These are phyloP conservation scores for Solanum virginianum DNA, from an alignment of 257 asterid species.

Conservation along the genomic window DNA sequence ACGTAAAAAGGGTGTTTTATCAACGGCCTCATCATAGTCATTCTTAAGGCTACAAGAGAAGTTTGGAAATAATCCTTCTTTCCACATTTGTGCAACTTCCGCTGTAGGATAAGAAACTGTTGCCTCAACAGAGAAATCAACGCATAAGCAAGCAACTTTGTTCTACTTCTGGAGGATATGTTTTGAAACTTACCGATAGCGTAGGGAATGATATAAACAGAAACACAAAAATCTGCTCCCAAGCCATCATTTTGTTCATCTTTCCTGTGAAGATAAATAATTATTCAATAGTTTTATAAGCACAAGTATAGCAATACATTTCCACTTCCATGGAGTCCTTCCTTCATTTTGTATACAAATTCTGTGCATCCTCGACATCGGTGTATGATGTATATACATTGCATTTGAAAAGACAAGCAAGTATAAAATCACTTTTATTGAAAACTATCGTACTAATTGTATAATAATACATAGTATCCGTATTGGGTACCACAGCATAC, in stretches of 20 bases:
- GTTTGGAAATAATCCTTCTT: not conserved
- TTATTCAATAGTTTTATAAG: not conserved
- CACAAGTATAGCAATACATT: not conserved
- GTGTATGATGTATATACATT: not conserved
- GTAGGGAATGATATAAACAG: not conserved
- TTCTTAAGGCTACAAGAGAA: not conserved
- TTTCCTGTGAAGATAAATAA: not conserved
- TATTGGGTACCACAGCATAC: not conserved
- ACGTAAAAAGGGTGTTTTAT: not conserved
- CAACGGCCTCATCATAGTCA: not conserved
- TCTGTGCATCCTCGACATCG: not conserved
- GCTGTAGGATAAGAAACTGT: too few species aligned
- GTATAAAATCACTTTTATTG: not conserved
- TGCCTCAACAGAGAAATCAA: too few species aligned
- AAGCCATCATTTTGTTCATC: not conserved
- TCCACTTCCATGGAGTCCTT: not conserved
- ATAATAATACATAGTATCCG: not conserved
- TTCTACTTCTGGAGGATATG: too few species aligned
- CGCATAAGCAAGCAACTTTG: too few species aligned
- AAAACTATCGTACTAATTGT: not conserved
- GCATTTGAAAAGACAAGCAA: not conserved
- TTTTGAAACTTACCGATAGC: too few species aligned
- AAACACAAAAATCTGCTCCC: not conserved
- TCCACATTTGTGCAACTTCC: not conserved
- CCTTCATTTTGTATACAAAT: accelerated